Conservation (phyloP, 495 filamentous ascomycete genomes). For the Bacidia rubella region DNA sequence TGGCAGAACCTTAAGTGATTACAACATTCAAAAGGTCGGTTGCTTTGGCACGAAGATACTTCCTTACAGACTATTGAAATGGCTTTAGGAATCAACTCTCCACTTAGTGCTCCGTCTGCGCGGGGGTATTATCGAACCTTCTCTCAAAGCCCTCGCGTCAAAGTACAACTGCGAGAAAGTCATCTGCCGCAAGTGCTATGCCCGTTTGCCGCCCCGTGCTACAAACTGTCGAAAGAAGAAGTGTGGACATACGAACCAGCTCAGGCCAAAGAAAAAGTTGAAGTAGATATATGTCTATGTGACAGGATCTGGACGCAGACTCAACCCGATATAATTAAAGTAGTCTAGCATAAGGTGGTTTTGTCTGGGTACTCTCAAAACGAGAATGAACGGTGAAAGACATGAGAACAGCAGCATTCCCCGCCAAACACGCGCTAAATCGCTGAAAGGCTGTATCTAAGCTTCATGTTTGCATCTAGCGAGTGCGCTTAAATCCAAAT, state of each 20-base stretch:
- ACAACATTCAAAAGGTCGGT: constrained; percentile 98
- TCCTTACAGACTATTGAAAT: background rate
- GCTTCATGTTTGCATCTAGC: too few species aligned
- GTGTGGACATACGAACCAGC: constrained; percentile 99
- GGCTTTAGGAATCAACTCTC: constrained; percentile 80
- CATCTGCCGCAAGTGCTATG: constrained; percentile 75
- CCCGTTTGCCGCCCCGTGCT: constrained; percentile 92
- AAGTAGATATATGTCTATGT: too few species aligned
- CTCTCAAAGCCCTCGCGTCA: constrained; percentile 91
- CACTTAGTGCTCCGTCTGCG: constrained; percentile 98
- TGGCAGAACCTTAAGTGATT: constrained; percentile 94
- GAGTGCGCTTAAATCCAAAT: too few species aligned
- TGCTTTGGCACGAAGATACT: background rate
- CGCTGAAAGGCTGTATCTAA: too few species aligned
- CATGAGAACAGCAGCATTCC: too few species aligned
- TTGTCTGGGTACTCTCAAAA: too few species aligned
- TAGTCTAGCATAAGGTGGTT: too few species aligned
- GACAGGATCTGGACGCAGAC: too few species aligned
- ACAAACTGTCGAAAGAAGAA: constrained; percentile 99
- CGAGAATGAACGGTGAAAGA: too few species aligned
- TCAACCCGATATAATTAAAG: too few species aligned
- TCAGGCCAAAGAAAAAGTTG: constrained; percentile 99
- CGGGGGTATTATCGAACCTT: constrained; percentile 99
- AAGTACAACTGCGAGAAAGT: constrained; percentile 99
- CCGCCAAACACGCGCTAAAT: too few species aligned